phyloP scores from a whole-genome alignment of 1,284 basidiomycete species.

The Schizophyllum commune region DNA sequence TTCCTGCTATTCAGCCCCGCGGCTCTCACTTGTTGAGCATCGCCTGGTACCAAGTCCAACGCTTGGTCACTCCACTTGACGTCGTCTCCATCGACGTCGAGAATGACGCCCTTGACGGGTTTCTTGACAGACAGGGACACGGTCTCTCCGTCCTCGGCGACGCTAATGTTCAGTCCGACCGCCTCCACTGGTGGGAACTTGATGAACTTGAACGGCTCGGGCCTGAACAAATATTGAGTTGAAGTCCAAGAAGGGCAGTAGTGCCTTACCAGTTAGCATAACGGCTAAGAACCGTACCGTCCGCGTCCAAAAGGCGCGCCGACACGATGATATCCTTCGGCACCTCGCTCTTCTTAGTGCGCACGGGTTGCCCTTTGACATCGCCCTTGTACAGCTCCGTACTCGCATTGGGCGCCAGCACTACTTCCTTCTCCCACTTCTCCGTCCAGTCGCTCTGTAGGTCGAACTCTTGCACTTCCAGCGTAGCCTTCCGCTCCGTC shows the following conservation, averaged over 20 bases:
- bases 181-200: constrained; percentile 61
- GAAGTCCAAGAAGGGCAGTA: constrained; percentile 5
- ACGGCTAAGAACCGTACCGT: constrained; percentile 59
- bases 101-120: constrained; percentile 80
- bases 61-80: constrained; percentile 81
- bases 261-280: constrained; percentile 66
- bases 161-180: constrained; percentile 46
- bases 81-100: constrained; percentile 67
- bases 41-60: constrained; percentile 80
- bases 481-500: constrained; percentile 41
- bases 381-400: constrained; percentile 71
- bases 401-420: constrained; percentile 66
- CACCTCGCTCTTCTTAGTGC: constrained; percentile 59
- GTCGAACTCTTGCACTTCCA: constrained; percentile 70
- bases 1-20: constrained; percentile 58
- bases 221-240: constrained; percentile 39
- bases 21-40: constrained; percentile 62
- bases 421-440: constrained; percentile 40
- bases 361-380: constrained; percentile 61
- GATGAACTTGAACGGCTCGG: constrained; percentile 88
- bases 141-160: constrained; percentile 49
- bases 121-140: constrained; percentile 53
- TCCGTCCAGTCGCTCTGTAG: constrained; percentile 53
- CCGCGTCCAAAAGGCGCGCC: constrained; percentile 57
- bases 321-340: constrained; percentile 69